These are phyloP conservation scores for Hypoxylon sp. DNA, from an alignment of 2,329 filamentous ascomycete genomes.

Conservation along the genomic window DNA sequence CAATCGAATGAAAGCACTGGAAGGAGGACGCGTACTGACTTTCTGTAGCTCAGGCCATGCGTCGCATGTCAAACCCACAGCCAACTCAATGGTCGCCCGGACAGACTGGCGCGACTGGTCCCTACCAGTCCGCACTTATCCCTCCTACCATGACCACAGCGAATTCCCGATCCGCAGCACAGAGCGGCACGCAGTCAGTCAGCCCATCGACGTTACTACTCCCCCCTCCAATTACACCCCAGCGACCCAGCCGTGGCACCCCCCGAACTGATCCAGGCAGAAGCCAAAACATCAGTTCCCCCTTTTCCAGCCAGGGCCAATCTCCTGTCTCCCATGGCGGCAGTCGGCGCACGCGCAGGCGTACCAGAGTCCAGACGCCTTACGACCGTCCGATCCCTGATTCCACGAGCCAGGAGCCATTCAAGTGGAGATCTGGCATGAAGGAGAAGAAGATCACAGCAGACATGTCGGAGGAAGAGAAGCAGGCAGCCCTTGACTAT, in stretches of 20 bases:
- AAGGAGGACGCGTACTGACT: constrained; percentile 1
- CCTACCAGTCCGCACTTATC: neutral
- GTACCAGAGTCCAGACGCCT: neutral
- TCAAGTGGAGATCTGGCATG: constrained; percentile 24
- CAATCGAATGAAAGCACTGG: neutral
- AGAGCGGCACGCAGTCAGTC: neutral
- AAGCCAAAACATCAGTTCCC: neutral
- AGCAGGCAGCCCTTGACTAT: neutral
- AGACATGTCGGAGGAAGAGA: constrained; percentile 21
- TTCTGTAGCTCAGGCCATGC: neutral
- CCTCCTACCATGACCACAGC: no score
- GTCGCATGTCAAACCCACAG: neutral
- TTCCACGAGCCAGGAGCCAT: neutral
- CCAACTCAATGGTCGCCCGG: constrained; percentile 2
- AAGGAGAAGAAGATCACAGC: constrained; percentile 21
- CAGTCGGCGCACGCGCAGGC: neutral
- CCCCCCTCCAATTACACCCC: neutral
- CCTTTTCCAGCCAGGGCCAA: neutral
- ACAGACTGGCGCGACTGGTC: neutral
- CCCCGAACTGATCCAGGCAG: neutral
- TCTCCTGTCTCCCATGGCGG: neutral
- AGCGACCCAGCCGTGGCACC: neutral
- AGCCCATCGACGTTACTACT: neutral
- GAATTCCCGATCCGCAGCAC: neutral
- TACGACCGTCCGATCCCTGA: neutral